Evolutionary conservation across 2,329 filamentous ascomycete genomes (phyloP), one percentile per base, ranked within the genome.

Genomic region (Leptosphaerulina australis): DNA sequence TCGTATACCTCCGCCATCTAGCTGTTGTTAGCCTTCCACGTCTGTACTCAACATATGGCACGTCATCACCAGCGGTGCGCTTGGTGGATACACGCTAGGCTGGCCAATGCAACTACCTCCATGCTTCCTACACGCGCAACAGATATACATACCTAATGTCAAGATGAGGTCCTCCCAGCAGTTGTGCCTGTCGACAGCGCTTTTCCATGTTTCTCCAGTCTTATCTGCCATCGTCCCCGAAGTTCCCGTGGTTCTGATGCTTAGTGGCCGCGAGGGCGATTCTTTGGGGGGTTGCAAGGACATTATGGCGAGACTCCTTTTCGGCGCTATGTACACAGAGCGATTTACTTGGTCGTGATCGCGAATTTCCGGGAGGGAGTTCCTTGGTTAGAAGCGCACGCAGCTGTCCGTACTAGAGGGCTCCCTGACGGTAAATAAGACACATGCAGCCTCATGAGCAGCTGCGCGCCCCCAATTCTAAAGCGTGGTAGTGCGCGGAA

Each of bases 1-100:
- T 48, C 79, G 70, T 29, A 81, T 80, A 5, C 79, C 78, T 26
- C 79, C 78, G 39, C 79, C 78, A 65, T 81, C 73, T 72, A 47
- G 12, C 15, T 15, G 18, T 17, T 33, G 58, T 69, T 55, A 69
- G 64, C 53, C 30, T 45, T 17, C n/a, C 35, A 9, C 21, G 10
- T 12, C 18, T 18, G 22, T 3, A 3, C 6, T 2, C 31, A 34
- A 15, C 28, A 30, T 7, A 28, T 21, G n/a, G 43, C 33, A 34
- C 33, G n/a, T 25, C 21, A 26, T 24, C 22, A 18, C 7, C 17
- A n/a, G 15, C 17, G 5, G 21, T 21, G 17, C 9, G 33, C 30
- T 33, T 33, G 5, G 10, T 9, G 3, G 14, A 9, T 1, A 33
- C 31, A 26, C 34, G 21, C 21, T 21, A 10, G 34, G 12, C 10